A percentile compares a stretch with the other conserved stretches of the same genome.
Conservation (phyloP, 441 rosid species). For the Populus hybrid region DNA sequence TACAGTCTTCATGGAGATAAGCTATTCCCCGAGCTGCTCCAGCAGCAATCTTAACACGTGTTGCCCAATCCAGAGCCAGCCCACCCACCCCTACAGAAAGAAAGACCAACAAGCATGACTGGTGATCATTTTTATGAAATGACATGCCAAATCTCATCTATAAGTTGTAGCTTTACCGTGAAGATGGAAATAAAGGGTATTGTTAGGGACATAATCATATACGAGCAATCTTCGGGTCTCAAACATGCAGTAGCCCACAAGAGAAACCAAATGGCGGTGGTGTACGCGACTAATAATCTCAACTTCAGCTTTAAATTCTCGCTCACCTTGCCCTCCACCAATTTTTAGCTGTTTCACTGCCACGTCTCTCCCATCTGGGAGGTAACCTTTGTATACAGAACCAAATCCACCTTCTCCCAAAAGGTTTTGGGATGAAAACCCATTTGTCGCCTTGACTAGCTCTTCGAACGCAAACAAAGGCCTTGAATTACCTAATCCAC, state of each 20-base stretch:
- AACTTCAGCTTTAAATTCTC: constrained; percentile 92
- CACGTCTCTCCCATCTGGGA: constrained; percentile 72
- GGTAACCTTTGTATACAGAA: constrained; percentile 68
- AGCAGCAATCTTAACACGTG: constrained; percentile 71
- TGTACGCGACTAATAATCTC: constrained; percentile 89
- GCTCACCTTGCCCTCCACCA: constrained; percentile 89
- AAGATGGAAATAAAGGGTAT: constrained; percentile 85
- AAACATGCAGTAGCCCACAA: constrained; percentile 87
- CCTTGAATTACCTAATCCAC: constrained; percentile 70
- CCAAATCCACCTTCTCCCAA: constrained; percentile 97
- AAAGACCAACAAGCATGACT: constrained; percentile 12
- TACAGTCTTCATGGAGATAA: constrained; percentile 97
- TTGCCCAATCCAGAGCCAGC: constrained; percentile 69
- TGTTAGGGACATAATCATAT: constrained; percentile 79
- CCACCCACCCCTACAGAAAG: constrained; percentile 45
- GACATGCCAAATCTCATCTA: constrained; percentile 12
- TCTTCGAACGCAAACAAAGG: constrained; percentile 70
- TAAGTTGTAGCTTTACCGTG: constrained; percentile 53
- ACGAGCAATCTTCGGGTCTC: constrained; percentile 67
- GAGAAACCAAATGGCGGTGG: constrained; percentile 88
- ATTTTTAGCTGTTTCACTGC: constrained; percentile 84
- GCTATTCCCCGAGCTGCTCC: constrained; percentile 98
- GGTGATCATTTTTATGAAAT: not conserved
- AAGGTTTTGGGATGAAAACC: constrained; percentile 66
- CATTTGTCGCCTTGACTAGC: constrained; percentile 61